phyloP scores from a whole-genome alignment of 2,329 filamentous ascomycete genomes.

The Hymenoscyphus scutula region DNA sequence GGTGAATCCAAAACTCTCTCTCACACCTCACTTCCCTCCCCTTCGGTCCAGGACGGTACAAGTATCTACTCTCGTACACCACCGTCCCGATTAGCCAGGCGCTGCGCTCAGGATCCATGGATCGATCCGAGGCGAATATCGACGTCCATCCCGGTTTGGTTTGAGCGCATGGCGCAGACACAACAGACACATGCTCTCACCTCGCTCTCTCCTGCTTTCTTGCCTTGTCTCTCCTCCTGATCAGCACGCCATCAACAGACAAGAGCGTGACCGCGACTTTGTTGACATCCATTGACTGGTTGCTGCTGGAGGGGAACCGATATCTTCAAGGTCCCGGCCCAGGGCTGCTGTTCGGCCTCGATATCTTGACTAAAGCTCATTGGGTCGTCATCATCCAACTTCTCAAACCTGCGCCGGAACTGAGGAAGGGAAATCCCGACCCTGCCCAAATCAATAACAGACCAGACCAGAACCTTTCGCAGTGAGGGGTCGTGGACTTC shows the following conservation, averaged over 20 bases:
- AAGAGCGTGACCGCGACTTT: constrained; percentile 20
- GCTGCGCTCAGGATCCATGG: constrained; percentile 14
- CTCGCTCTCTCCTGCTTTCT: constrained; percentile 3
- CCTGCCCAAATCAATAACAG: constrained; percentile 7
- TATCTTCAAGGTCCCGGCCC: constrained; percentile 19
- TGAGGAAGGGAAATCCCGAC: constrained; percentile 19
- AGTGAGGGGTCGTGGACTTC: neutral
- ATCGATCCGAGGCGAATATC: constrained; percentile 16
- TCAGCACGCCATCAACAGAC: constrained; percentile 11
- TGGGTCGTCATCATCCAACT: constrained; percentile 29
- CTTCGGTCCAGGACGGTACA: constrained; percentile 1
- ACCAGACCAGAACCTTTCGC: neutral
- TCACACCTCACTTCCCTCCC: neutral
- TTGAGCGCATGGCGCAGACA: constrained; percentile 20
- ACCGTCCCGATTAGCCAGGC: constrained; percentile 27
- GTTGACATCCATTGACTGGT: constrained; percentile 13
- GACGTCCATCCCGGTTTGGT: constrained; percentile 29
- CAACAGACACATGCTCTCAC: constrained; percentile 17
- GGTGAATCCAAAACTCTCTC: constrained; percentile 10
- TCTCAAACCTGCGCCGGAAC: constrained; percentile 19
- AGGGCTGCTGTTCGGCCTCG: constrained; percentile 25
- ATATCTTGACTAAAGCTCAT: constrained; percentile 21
- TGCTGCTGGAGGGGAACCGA: neutral
- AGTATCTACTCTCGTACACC: constrained; percentile 6
- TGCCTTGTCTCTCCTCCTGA: constrained; percentile 22